Conservation (phyloP, 768 basidiomycete species). For the Suillus lakei region DNA sequence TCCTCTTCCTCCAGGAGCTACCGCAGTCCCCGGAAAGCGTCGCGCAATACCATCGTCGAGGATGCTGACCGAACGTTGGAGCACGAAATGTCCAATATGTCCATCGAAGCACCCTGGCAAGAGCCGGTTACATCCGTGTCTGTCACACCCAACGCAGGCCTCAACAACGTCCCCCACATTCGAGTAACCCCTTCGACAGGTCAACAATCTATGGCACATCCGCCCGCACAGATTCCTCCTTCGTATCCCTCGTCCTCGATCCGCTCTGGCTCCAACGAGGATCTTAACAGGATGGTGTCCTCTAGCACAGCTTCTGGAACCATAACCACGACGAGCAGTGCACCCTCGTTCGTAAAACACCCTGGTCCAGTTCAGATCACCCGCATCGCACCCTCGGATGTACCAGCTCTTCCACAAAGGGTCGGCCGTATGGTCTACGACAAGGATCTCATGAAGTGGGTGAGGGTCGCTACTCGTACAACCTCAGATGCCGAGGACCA, state of each 20-base stretch:
- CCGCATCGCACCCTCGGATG: slow-evolving; percentile 80
- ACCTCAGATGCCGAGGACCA: slow-evolving; percentile 35
- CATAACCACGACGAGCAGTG: slow-evolving; percentile 71
- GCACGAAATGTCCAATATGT: slow-evolving; percentile 48
- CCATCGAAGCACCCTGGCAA: slow-evolving; percentile 44
- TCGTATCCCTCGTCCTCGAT: slow-evolving; percentile 57
- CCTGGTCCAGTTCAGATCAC: slow-evolving; percentile 78
- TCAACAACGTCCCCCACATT: slow-evolving; percentile 30
- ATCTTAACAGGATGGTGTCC: slow-evolving; percentile 88
- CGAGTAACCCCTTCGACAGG: slow-evolving; percentile 33
- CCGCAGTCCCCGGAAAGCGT: slow-evolving; percentile 48
- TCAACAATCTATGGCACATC: slow-evolving; percentile 33
- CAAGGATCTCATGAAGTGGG: slow-evolving; percentile 83
- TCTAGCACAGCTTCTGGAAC: slow-evolving; percentile 83
- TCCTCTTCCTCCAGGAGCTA: slow-evolving; percentile 42
- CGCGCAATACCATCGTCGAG: slow-evolving; percentile 43
- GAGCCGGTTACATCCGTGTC: slow-evolving; percentile 25
- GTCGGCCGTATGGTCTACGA: slow-evolving; percentile 92
- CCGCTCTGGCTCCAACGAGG: slow-evolving; percentile 60
- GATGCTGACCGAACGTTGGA: slow-evolving; percentile 47
- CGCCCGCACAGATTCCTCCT: slow-evolving; percentile 34
- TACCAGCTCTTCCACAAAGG: slow-evolving; percentile 73
- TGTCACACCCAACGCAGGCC: slow-evolving; percentile 9
- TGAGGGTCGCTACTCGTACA: slow-evolving; percentile 57
- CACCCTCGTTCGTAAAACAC: slow-evolving; percentile 85